Base-by-base conservation (phyloP, 2,329 filamentous ascomycete species). In the Pseudocercospora vitis region DNA sequence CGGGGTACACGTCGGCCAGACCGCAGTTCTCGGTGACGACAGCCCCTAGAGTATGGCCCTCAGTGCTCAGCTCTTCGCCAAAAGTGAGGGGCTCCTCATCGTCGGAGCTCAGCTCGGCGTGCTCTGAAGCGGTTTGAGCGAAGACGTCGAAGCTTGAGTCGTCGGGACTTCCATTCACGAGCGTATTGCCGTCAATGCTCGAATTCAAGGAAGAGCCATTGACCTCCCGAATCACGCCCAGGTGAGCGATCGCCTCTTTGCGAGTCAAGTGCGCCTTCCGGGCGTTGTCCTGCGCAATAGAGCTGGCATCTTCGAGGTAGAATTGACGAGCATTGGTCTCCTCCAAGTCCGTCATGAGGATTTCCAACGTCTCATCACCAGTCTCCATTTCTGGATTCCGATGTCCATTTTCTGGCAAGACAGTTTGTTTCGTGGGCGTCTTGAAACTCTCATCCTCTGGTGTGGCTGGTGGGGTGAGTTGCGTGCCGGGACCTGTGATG, bases 1-100 rank as follows among this genome's bases (percentile, higher is more conserved):
- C 85, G 4, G 94, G 88, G 67, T 97, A 99, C 57, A 99, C 85
- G 58, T 91, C 86, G 14, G 91, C 87, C 44, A 99, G 81, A 47
- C 94, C 94, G 71, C 90, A 97, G 56, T 81, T 81, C 64, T 97
- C 89, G 12, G 92, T 94, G 42, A 99, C 91, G 35, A 96, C 86
- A 3, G 90, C 94, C 45, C 94, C 94, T 40, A 99, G 81, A 12
- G 91, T 87, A 69, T 99, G 94, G 19, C 94, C 94, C 74, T 99
- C 92, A 3, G 91, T 96, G 56, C 89, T 91, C 64, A 95, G 73
- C 64, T 89, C 87, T 57, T 91, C 84, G 1, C 83, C 84, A 65
- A 87, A 80, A 3, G 76, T 76, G 7, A 78, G 68, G 46, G 78
- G 71, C 24, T 68, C 64, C 29, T 84, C 82, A 44, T 85, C 78